Evolutionary conservation across 345 rosid species (phyloP).

Genomic region (Zanthoxylum bungeanum): DNA sequence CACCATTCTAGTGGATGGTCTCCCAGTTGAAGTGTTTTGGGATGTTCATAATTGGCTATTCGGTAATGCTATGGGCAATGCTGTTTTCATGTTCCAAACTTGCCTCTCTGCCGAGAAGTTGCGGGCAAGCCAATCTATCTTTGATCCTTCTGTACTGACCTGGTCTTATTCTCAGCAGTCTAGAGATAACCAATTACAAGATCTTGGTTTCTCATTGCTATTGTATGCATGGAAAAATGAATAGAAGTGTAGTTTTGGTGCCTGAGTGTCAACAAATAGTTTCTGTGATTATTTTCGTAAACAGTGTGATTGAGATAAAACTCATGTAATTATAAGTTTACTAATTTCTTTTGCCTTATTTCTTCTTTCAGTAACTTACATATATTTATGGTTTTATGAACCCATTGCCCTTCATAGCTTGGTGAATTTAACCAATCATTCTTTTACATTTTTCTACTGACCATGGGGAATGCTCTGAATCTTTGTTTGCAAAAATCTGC

Average conservation of each 20-base stretch:
- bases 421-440: neutral
- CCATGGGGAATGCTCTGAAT: neutral
- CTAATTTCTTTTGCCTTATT: conserved; percentile 1
- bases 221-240: conserved; percentile 74
- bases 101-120: conserved; percentile 43
- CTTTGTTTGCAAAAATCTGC: conserved; percentile 17
- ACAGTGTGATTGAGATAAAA: conserved; percentile 23
- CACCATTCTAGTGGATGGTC: conserved; percentile 79
- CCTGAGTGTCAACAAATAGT: conserved; percentile 12
- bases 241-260: conserved; percentile 29
- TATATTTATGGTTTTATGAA: neutral
- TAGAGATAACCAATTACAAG: conserved; percentile 54
- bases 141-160: conserved; percentile 41
- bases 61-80: conserved; percentile 66
- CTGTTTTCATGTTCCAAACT: conserved; percentile 89
- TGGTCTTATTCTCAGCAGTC: conserved; percentile 47
- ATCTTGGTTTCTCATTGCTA: conserved; percentile 64
- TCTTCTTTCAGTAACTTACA: neutral
- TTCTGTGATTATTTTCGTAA: conserved; percentile 18
- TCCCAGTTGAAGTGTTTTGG: conserved; percentile 86
- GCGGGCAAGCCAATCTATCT: conserved; percentile 36
- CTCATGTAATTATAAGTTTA: conserved; percentile 20
- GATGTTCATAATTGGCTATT: conserved; percentile 97
- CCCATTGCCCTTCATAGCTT: neutral
- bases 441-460: conserved; percentile 7